phyloP scores from a whole-genome alignment of 2,329 filamentous ascomycete genomes.

The Penicillium sp. region DNA sequence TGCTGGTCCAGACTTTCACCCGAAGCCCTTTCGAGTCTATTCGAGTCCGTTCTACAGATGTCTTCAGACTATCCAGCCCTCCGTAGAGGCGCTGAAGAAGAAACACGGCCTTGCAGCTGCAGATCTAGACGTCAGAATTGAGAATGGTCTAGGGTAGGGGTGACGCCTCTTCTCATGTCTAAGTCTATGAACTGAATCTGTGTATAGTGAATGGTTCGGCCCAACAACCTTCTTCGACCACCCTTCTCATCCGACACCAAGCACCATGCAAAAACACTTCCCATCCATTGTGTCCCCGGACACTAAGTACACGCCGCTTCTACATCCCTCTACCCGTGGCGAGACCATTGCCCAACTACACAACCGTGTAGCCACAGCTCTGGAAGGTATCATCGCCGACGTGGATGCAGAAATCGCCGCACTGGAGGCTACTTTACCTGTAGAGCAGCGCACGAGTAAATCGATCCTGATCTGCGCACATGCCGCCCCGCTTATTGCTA shows the following conservation, averaged over 20 bases:
- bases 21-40: conserved; percentile 66
- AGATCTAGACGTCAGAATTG: conserved; percentile 53
- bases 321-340: conserved; percentile 73
- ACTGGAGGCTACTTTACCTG: conserved; percentile 56
- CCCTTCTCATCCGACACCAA: conserved; percentile 72
- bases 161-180: too few species aligned
- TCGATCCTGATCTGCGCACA: conserved; percentile 85
- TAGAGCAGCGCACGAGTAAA: conserved; percentile 56
- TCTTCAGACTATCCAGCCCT: conserved; percentile 79
- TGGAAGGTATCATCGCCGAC: conserved; percentile 72
- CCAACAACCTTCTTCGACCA: conserved; percentile 79
- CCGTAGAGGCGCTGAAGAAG: conserved; percentile 51
- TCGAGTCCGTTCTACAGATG: conserved; percentile 87
- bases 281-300: conserved; percentile 49
- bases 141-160: conserved; percentile 59
- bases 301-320: conserved; percentile 63
- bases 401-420: conserved; percentile 65
- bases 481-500: conserved; percentile 85
- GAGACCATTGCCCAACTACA: conserved; percentile 83
- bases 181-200: neutral
- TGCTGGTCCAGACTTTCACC: conserved; percentile 38
- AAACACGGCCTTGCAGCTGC: conserved; percentile 29
- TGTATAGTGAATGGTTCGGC: conserved; percentile 84
- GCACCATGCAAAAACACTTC: conserved; percentile 71
- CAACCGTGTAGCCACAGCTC: conserved; percentile 73